A percentile compares a stretch with the other conserved stretches of the same genome.
Evolutionary conservation across 177 flowering plant species (phyloP).

Genomic region (Telopea speciosissima): DNA sequence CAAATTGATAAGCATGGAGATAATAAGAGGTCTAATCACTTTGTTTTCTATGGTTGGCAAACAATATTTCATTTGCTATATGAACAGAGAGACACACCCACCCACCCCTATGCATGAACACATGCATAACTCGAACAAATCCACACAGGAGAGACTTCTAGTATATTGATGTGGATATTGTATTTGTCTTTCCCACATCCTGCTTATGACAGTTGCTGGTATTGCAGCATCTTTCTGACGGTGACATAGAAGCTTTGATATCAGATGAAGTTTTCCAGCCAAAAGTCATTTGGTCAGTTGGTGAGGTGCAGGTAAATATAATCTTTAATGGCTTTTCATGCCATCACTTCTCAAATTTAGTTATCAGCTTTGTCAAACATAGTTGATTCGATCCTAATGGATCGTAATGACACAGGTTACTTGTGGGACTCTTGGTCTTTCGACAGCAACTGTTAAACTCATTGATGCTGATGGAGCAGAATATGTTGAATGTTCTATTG

Average conservation of each 20-base stretch:
- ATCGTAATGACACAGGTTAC: conserved; percentile 44
- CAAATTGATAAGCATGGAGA: too few species aligned
- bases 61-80: too few species aligned
- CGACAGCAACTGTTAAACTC: conserved; percentile 83
- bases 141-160: too few species aligned
- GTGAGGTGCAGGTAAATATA: conserved; percentile 61
- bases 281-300: conserved; percentile 65
- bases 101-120: too few species aligned
- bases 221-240: conserved; percentile 65
- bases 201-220: conserved; percentile 6
- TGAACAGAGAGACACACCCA: too few species aligned
- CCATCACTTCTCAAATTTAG: not conserved
- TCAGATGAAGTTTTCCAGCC: conserved; percentile 93
- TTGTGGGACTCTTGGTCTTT: conserved; percentile 87
- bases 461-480: conserved; percentile 56
- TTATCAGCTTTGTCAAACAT: not conserved
- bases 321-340: not conserved
- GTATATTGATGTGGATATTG: too few species aligned
- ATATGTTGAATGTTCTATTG: conserved; percentile 77
- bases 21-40: too few species aligned
- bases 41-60: too few species aligned
- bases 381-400: not conserved
- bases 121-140: too few species aligned
- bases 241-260: conserved; percentile 63
- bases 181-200: too few species aligned